Evolutionary conservation across 1,139 yeast genomes (phyloP).

Genomic region (Nakaseomyces delphensis): DNA sequence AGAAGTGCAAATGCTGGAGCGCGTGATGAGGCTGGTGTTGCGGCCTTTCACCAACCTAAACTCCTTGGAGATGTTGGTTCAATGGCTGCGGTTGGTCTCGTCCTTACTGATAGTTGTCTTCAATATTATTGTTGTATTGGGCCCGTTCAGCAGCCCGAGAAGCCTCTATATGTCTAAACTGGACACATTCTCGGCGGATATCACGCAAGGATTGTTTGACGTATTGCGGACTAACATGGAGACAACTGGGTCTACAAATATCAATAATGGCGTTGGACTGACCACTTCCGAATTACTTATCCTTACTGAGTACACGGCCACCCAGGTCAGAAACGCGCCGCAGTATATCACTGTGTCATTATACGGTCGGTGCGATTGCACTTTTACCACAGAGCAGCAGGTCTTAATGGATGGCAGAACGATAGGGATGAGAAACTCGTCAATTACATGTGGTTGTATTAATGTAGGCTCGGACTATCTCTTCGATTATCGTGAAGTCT

Average conservation of each 20-base stretch:
- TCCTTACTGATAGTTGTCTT: conserved; percentile 18
- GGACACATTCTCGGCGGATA: conserved; percentile 21
- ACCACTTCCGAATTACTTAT: conserved; percentile 28
- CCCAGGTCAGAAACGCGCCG: conserved; percentile 23
- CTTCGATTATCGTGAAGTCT: conserved; percentile 25
- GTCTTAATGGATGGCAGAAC: conserved; percentile 1
- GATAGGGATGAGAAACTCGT: conserved; percentile 11
- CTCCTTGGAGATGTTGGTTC: conserved; percentile 20
- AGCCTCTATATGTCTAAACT: conserved; percentile 20
- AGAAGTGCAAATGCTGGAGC: conserved; percentile 4
- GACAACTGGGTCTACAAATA: conserved; percentile 16
- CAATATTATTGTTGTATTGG: conserved; percentile 17
- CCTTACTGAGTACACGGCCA: conserved; percentile 23
- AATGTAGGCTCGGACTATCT: conserved; percentile 17
- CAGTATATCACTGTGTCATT: conserved; percentile 22
- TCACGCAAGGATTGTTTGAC: conserved; percentile 24
- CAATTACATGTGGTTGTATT: conserved; percentile 14
- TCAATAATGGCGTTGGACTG: conserved; percentile 28
- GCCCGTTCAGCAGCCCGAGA: conserved; percentile 19
- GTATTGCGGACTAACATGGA: conserved; percentile 22
- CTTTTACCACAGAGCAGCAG: conserved; percentile 10
- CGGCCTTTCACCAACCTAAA: conserved; percentile 21
- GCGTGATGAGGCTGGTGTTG: conserved; percentile 2
- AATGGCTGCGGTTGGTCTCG: conserved; percentile 18
- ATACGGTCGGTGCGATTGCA: conserved; percentile 24